Conservation (phyloP, 192 early-diverging fungal genomes). For the Coemansia biformis region DNA sequence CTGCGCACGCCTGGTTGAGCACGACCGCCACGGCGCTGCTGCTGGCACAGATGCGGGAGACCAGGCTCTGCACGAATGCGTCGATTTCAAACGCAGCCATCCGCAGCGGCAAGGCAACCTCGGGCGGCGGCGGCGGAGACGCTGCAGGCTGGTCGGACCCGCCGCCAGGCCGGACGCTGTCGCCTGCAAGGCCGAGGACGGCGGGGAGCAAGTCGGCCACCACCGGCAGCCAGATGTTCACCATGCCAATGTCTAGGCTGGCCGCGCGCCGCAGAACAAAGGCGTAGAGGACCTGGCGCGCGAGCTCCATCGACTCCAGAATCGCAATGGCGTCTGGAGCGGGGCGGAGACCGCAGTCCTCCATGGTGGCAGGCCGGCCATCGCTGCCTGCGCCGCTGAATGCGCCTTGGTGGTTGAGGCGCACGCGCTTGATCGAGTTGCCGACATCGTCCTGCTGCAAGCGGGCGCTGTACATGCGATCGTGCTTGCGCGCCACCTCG, state of each 20-base stretch:
- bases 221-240: conserved; percentile 31
- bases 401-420: not conserved
- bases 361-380: not conserved
- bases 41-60: conserved; percentile 10
- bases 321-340: conserved; percentile 8
- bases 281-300: conserved; percentile 35
- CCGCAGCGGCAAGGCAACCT: not conserved
- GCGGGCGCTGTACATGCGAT: not conserved
- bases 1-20: conserved; percentile 16
- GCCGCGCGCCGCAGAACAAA: conserved; percentile 31
- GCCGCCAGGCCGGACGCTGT: not conserved
- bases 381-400: not conserved
- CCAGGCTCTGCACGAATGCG: conserved; percentile 36
- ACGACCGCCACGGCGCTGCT: conserved; percentile 9
- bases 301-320: conserved; percentile 17
- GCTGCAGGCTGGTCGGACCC: not conserved
- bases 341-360: conserved; percentile 9
- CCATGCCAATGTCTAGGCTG: conserved; percentile 23
- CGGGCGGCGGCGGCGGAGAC: conserved; percentile 8
- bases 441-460: conserved; percentile 1
- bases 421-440: conserved; percentile 5
- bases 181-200: conserved; percentile 12
- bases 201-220: conserved; percentile 8
- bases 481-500: conserved; percentile 11
- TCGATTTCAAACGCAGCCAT: conserved; percentile 34